Evolutionary conservation across 2,329 filamentous ascomycete genomes (phyloP).

Genomic region (Colletotrichum scovillei): DNA sequence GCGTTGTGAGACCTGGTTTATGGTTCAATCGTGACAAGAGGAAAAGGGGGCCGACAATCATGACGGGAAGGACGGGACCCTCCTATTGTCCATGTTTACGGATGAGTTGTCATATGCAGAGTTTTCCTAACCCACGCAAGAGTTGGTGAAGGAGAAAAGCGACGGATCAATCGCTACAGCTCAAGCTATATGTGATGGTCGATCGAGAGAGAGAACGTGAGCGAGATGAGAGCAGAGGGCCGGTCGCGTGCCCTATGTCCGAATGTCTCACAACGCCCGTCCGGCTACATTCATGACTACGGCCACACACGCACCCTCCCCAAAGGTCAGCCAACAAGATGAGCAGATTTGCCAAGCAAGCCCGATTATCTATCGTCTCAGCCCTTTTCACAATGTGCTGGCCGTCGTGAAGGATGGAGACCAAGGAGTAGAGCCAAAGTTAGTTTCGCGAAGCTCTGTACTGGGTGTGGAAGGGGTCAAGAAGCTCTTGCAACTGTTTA

Average conservation of each 20-base stretch:
- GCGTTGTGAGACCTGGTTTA: conserved; percentile 1
- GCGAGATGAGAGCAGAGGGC: neutral
- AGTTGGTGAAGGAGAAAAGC: neutral
- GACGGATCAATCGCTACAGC: conserved; percentile 6
- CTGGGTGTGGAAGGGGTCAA: neutral
- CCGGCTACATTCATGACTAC: neutral
- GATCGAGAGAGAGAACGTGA: conserved; percentile 2
- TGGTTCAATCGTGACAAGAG: neutral
- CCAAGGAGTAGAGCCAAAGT: conserved; percentile 11
- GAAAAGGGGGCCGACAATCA: neutral
- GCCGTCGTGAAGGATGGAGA: neutral
- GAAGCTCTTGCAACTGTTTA: conserved; percentile 33
- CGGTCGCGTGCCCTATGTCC: conserved; percentile 26
- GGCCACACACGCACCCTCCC: neutral
- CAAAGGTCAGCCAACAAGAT: neutral
- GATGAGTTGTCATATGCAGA: conserved; percentile 1
- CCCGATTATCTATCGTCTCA: neutral
- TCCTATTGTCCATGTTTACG: neutral
- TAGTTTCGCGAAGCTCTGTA: conserved; percentile 23
- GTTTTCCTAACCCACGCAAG: neutral
- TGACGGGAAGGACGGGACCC: too few species aligned
- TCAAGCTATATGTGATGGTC: conserved; percentile 19
- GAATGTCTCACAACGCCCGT: conserved; percentile 23
- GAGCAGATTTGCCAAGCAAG: neutral
- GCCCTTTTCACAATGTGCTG: neutral